Conservation (phyloP, 83 land plant genomes). For the Larix sibirica region DNA sequence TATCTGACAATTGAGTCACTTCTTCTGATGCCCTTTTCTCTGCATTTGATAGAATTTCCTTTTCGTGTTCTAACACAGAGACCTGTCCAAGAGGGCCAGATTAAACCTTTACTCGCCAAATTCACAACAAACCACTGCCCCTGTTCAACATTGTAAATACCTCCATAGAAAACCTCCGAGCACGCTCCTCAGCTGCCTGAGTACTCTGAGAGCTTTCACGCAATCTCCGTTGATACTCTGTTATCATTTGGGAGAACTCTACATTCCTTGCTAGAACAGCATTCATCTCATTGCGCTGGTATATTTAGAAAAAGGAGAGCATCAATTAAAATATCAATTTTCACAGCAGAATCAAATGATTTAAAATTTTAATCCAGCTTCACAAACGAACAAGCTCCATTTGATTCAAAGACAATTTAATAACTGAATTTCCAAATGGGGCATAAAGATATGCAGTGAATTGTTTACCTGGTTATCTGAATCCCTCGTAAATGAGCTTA, state of each 20-base stretch:
- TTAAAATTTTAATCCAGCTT: neutral
- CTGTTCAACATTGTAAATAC: constrained; percentile 20
- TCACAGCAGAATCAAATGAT: neutral
- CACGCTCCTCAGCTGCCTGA: constrained; percentile 66
- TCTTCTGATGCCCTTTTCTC: constrained; percentile 85
- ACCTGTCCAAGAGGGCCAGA: constrained; percentile 34
- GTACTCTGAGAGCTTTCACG: constrained; percentile 74
- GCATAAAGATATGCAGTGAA: neutral
- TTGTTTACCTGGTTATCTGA: constrained; percentile 70
- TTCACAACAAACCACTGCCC: neutral
- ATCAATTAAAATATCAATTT: neutral
- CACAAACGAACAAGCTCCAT: neutral
- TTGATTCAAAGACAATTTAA: neutral
- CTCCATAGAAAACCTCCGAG: constrained; percentile 77
- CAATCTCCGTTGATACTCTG: constrained; percentile 74
- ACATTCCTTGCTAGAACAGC: constrained; percentile 73
- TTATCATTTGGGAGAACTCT: constrained; percentile 75
- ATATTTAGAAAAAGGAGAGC: neutral
- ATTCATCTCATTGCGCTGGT: constrained; percentile 72
- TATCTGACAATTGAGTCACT: constrained; percentile 70
- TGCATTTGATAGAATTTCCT: constrained; percentile 65
- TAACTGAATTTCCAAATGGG: neutral
- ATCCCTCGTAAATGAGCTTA: constrained; percentile 65
- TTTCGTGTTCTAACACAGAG: constrained; percentile 77
- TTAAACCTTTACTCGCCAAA: neutral